Evolutionary conservation across 2,329 filamentous ascomycete species (phyloP), one percentile per base, ranked within the genome.

Genomic region (Calonectria pauciramosa): DNA sequence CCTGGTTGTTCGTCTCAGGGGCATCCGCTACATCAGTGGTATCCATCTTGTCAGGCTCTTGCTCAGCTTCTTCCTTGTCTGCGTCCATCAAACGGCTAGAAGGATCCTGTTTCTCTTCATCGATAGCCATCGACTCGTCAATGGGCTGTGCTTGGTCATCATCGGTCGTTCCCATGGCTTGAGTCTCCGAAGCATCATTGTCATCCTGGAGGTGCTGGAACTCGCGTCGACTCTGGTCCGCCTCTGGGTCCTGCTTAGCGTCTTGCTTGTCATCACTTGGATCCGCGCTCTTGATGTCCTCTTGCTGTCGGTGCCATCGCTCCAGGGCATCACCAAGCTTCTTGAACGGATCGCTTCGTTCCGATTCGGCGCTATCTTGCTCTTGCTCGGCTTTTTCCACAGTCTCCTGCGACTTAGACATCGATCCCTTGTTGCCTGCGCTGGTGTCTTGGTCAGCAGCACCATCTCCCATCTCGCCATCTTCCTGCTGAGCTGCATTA

Each of bases 161-260:
- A 14, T 92, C 94, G 7, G 96, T 95, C 49, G 94, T 93, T 41
- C 97, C 97, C 81, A 99, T 90, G 18, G 97, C 97, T 86, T 99
- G 97, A 1, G 95, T 93, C 71, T 98, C 96, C n/a, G 94, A 91
- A 69, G 93, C 90, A 34, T 93, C 91, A 36, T 97, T 91, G 74
- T 98, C 95, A 78, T 98, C 93, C 75, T 94, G 93, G 4, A 99
- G 88, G 85, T 99, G 97, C 86, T 99, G 96, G 82, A 98, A 98
- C 82, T 98, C 96, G n/a, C 91, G 91, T 82, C 93, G 90, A 13
- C 91, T 89, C 89, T 95, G 88, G 26, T 89, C 85, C 16, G 89
- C 87, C 60, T 91, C 89, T 26, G 84, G 85, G 51, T 89, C 85
- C 68, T 92, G 86, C 47, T 90, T 86, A 65, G 91, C 86, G 2